Percentiles rank a stretch among this genome's conserved stretches.
phyloP scores from a whole-genome alignment of 1,284 basidiomycete genomes.

The Laetiporus sulphureus region DNA sequence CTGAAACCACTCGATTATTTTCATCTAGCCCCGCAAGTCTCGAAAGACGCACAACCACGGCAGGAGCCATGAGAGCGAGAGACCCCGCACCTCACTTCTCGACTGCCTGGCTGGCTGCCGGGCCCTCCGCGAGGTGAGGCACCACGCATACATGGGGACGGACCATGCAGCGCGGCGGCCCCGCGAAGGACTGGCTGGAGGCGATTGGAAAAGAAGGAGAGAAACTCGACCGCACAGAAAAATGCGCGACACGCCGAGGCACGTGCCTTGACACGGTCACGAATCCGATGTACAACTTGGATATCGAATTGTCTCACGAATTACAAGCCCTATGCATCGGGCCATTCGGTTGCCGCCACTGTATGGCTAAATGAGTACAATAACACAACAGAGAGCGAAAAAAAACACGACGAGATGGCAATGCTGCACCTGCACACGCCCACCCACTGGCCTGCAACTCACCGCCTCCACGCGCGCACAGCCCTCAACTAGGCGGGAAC shows the following conservation, averaged over 20 bases:
- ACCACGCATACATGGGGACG: constrained; percentile 1
- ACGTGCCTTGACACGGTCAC: background rate
- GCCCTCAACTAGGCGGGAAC: constrained; percentile 1
- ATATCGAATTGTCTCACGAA: constrained; percentile 3
- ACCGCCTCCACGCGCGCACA: too few species aligned
- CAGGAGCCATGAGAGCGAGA: constrained; percentile 16
- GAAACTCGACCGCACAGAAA: background rate
- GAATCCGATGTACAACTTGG: background rate
- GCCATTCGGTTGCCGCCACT: too few species aligned
- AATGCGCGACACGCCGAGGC: background rate
- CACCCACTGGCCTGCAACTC: too few species aligned
- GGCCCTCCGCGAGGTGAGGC: constrained; percentile 8
- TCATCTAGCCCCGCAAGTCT: constrained; percentile 14
- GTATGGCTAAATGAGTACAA: constrained; percentile 6
- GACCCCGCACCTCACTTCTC: constrained; percentile 13
- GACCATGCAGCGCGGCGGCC: constrained; percentile 3
- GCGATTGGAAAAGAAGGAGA: background rate
- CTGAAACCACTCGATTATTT: constrained; percentile 23
- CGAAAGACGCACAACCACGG: constrained; percentile 7
- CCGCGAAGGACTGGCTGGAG: constrained; percentile 7
- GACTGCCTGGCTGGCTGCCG: constrained; percentile 12
- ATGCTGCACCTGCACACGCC: too few species aligned
- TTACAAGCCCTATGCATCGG: too few species aligned
- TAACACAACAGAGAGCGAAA: constrained; percentile 19
- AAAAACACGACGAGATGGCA: constrained; percentile 11